These are phyloP conservation scores for Emericellopsis atlantica DNA, from an alignment of 2,329 filamentous ascomycete species.

Conservation along the genomic window DNA sequence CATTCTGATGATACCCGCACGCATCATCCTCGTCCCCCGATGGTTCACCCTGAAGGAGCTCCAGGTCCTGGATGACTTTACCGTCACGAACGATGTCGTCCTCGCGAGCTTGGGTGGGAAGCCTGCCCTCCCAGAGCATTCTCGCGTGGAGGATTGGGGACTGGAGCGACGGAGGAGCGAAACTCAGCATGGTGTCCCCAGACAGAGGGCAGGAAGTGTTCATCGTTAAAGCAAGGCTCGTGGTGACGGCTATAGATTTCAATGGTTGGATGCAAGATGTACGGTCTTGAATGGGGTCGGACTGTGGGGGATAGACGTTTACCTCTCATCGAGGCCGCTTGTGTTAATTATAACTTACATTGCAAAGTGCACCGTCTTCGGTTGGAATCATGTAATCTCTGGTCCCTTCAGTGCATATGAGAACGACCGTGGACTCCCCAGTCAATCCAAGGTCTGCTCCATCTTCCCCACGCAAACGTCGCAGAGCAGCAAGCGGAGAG, in stretches of 20 bases:
- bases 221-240: background rate
- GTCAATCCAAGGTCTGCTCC: constrained; percentile 22
- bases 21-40: constrained; percentile 33
- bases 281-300: too few species aligned
- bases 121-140: constrained; percentile 21
- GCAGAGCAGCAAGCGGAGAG: constrained; percentile 43
- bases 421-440: constrained; percentile 42
- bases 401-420: constrained; percentile 49
- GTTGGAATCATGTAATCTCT: constrained; percentile 36
- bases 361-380: too few species aligned
- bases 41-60: constrained; percentile 37
- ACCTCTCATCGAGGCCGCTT: too few species aligned
- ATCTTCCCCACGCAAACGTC: constrained; percentile 25
- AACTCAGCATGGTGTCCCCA: constrained; percentile 7
- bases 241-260: too few species aligned
- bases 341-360: too few species aligned
- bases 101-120: constrained; percentile 37
- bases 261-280: too few species aligned
- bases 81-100: constrained; percentile 38
- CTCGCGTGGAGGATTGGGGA: constrained; percentile 8
- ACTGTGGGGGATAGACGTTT: too few species aligned
- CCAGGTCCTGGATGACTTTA: constrained; percentile 36
- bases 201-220: constrained; percentile 11
- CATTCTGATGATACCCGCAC: constrained; percentile 38
- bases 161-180: constrained; percentile 6